phyloP scores from a whole-genome alignment of 441 rosid genomes.

The Jatropha multifida region DNA sequence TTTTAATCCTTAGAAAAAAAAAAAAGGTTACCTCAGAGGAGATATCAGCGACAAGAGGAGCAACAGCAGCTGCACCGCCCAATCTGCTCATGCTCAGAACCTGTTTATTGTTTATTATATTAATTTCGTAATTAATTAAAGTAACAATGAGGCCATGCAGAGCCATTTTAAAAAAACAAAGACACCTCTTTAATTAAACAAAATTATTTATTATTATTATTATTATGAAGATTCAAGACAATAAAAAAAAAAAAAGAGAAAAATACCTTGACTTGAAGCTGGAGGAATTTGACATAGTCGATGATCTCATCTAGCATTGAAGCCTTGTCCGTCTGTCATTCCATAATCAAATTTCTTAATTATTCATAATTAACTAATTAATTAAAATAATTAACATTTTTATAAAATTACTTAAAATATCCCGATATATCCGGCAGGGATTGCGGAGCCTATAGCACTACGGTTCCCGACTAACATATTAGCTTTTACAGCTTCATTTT shows the following conservation, averaged over 20 bases:
- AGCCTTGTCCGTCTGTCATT: slow-evolving; percentile 96
- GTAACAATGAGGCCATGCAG: neutral
- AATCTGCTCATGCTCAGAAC: slow-evolving; percentile 93
- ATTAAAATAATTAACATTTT: neutral
- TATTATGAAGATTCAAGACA: slow-evolving; percentile 1
- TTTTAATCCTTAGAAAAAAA: too few species aligned
- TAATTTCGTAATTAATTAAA: neutral
- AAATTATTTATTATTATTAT: slow-evolving; percentile 9
- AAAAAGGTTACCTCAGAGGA: slow-evolving; percentile 57
- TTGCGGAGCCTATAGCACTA: neutral
- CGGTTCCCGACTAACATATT: neutral
- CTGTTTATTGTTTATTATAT: slow-evolving; percentile 28
- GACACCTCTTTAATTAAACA: neutral
- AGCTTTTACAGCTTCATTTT: neutral
- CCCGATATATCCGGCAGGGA: slow-evolving; percentile 14
- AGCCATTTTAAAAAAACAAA: neutral
- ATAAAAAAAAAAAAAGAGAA: neutral
- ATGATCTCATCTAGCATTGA: slow-evolving; percentile 98
- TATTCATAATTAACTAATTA: neutral
- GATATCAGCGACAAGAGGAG: slow-evolving; percentile 75
- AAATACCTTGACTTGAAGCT: slow-evolving; percentile 96
- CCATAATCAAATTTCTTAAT: slow-evolving; percentile 22
- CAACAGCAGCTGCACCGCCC: slow-evolving; percentile 83
- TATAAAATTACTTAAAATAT: neutral
- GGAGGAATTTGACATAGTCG: slow-evolving; percentile 94